Percentiles rank a stretch among this genome's conserved stretches.
phyloP scores from a whole-genome alignment of 108 stramenopile genomes.

The Cyclotella baltica region DNA sequence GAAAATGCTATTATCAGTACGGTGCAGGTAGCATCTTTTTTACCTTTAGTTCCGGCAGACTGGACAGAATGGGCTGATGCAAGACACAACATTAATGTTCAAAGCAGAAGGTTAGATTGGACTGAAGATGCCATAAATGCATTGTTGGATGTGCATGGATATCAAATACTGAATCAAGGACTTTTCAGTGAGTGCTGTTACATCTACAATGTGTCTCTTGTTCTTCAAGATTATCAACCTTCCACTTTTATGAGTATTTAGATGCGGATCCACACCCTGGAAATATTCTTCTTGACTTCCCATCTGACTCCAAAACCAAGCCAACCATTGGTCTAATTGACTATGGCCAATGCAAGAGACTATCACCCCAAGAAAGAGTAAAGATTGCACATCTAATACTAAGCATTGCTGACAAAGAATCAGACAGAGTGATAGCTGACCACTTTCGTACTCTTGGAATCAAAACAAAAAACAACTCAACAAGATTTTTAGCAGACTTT shows the following conservation, averaged over 20 bases:
- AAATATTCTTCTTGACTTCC: slow-evolving; percentile 61
- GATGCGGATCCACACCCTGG: slow-evolving; percentile 65
- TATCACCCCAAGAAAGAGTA: slow-evolving; percentile 58
- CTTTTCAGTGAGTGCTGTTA: slow-evolving; percentile 61
- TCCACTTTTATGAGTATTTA: not conserved
- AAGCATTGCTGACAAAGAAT: slow-evolving; percentile 73
- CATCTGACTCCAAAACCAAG: slow-evolving; percentile 27
- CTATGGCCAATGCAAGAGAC: slow-evolving; percentile 77
- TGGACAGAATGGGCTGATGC: slow-evolving; percentile 73
- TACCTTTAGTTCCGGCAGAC: slow-evolving; percentile 43
- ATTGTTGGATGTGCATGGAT: slow-evolving; percentile 81
- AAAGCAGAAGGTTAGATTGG: slow-evolving; percentile 51
- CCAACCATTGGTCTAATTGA: slow-evolving; percentile 60
- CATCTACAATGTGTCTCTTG: not conserved
- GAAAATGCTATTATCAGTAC: slow-evolving; percentile 40
- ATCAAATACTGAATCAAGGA: slow-evolving; percentile 79
- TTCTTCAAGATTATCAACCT: not conserved
- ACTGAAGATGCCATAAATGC: slow-evolving; percentile 67
- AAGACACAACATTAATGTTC: slow-evolving; percentile 48
- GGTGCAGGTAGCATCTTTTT: slow-evolving; percentile 44
- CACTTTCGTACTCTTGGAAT: slow-evolving; percentile 73
- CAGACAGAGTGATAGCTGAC: slow-evolving; percentile 66
- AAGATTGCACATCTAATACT: slow-evolving; percentile 66
- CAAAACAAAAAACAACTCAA: slow-evolving; percentile 73
- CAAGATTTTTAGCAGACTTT: slow-evolving; percentile 73